Percentiles rank a stretch among this genome's conserved stretches.
phyloP scores from a whole-genome alignment of 768 basidiomycete genomes.

The Tylopilus plumbeoviolaceoides region DNA sequence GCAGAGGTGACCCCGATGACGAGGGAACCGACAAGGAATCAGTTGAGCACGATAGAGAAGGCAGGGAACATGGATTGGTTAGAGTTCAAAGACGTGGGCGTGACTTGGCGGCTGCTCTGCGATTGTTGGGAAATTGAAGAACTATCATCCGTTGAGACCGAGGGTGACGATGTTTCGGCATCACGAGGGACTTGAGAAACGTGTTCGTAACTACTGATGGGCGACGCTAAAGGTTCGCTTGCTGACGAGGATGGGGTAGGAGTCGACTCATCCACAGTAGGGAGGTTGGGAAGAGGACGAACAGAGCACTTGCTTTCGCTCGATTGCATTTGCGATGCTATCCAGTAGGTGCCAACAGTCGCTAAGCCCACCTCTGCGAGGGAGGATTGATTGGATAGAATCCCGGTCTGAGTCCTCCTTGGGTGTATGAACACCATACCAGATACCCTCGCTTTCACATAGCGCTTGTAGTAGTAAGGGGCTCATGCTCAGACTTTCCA shows the following conservation, averaged over 20 bases:
- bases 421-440: conserved; percentile 37
- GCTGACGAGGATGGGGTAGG: conserved; percentile 1
- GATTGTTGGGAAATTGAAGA: conserved; percentile 33
- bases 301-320: conserved; percentile 15
- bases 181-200: conserved; percentile 9
- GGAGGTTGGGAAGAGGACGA: conserved; percentile 27
- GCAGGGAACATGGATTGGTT: conserved; percentile 32
- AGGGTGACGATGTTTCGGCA: conserved; percentile 21
- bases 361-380: not conserved
- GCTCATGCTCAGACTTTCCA: conserved; percentile 74
- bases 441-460: conserved; percentile 67
- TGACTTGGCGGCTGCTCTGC: conserved; percentile 29
- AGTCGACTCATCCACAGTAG: conserved; percentile 5
- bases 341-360: not conserved
- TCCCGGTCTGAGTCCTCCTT: conserved; percentile 7
- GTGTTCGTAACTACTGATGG: not conserved
- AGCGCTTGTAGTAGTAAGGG: conserved; percentile 67
- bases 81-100: conserved; percentile 33
- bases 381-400: not conserved
- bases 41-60: conserved; percentile 52
- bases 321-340: not conserved
- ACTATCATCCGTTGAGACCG: conserved; percentile 29
- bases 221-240: conserved; percentile 5
- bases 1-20: conserved; percentile 39
- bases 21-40: conserved; percentile 59